These are phyloP conservation scores for Asterella californica DNA, from an alignment of 225 moss, liverwort and hornwort genomes.

Conservation along the genomic window DNA sequence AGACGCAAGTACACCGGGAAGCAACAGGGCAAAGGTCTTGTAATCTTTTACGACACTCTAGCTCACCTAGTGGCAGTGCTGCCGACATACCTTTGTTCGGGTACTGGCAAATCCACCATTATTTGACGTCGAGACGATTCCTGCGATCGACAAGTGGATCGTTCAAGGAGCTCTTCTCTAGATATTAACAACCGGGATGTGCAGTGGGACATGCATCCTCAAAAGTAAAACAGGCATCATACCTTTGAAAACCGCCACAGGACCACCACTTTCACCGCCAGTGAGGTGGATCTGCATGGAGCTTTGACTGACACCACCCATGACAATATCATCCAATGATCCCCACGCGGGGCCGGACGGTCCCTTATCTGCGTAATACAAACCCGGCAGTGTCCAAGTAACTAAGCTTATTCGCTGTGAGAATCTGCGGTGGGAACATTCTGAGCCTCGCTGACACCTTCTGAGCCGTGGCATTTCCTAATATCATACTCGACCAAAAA, in stretches of 20 bases:
- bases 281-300: conserved; percentile 60
- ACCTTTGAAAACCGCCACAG: conserved; percentile 74
- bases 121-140: conserved; percentile 66
- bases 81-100: conserved; percentile 37
- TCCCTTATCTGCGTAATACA: conserved; percentile 42
- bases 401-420: background rate
- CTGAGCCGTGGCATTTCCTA: background rate
- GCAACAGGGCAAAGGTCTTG: background rate
- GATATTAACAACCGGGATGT: background rate
- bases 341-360: conserved; percentile 89
- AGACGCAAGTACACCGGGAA: background rate
- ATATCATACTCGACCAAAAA: background rate
- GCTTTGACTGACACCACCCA: conserved; percentile 93
- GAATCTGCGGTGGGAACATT: background rate
- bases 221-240: background rate
- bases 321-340: conserved; percentile 90
- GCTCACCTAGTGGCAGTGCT: background rate
- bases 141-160: conserved; percentile 12
- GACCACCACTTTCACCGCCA: conserved; percentile 63
- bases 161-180: background rate
- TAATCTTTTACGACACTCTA: background rate
- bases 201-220: background rate
- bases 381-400: background rate
- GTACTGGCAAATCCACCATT: conserved; percentile 91
- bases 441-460: background rate